Percentiles rank a stretch among this genome's conserved stretches.
Conservation (phyloP, 1,139 yeast genomes). For the Candida pseudoviswanathii region DNA sequence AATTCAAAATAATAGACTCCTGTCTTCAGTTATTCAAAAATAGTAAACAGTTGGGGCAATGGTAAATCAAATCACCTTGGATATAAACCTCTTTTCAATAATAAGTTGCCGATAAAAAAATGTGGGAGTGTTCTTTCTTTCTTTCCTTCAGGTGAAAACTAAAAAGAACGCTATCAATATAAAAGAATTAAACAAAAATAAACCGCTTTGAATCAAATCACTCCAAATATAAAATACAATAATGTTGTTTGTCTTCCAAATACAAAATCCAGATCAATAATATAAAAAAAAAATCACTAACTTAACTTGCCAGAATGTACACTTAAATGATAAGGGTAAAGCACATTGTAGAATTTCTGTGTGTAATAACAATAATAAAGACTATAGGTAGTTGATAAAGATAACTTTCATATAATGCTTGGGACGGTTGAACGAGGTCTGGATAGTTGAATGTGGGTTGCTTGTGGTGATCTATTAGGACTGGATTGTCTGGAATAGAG, state of each 20-base stretch:
- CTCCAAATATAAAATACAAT: conserved; percentile 4
- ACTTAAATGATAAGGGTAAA: conserved; percentile 7
- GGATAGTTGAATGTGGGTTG: neutral
- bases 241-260: neutral
- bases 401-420: conserved; percentile 7
- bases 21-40: conserved; percentile 2
- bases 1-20: conserved; percentile 9
- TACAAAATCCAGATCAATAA: conserved; percentile 2
- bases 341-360: conserved; percentile 6
- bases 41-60: neutral
- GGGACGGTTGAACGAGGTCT: neutral
- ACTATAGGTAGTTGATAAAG: conserved; percentile 4
- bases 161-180: neutral
- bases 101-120: neutral
- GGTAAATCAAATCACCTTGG: conserved; percentile 2
- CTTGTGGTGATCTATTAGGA: conserved; percentile 1
- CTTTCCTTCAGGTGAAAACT: neutral
- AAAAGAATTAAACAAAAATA: conserved; percentile 2
- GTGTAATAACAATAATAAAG: neutral
- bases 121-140: neutral
- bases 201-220: conserved; percentile 1
- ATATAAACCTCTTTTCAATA: neutral
- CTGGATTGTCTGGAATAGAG: conserved; percentile 3
- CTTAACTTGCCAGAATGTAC: conserved; percentile 4
- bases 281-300: conserved; percentile 1